Base-by-base conservation (phyloP, 2,329 filamentous ascomycete species). In the Aureobasidium sp. region DNA sequence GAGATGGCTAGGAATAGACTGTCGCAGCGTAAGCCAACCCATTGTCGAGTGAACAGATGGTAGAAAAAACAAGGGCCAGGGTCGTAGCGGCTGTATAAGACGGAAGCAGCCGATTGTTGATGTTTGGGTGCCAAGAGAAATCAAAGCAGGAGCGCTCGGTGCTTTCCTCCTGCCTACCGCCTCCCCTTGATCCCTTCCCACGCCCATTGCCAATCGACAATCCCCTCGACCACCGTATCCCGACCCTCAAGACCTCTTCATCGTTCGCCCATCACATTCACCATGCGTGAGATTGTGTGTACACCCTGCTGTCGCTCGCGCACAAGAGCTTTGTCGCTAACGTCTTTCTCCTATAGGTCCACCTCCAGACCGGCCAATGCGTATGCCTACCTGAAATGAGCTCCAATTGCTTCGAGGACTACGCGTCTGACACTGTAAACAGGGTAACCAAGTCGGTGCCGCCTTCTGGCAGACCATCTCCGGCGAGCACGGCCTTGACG, bases 391-490 rank as follows among this genome's bases (percentile, higher is more conserved):
- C 42, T 58, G 53, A 32, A 42, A 37, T 41, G 47, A 52, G 39
- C 48, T 42, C 66, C 61, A 34, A n/a, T 42, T 42, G 36, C 63
- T 59, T 61, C 26, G 39, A 7, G 58, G n/a, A 59, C 20, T 6
- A 37, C 37, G 32, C 51, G 32, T 48, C 60, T 62, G 42, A 62
- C 42, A 39, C 20, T 6, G 17, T 37, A 52, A 64, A 46, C 41
- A 97, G 93, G 94, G 94, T 87, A 99, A 99, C 89, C 94, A 99
- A 90, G 96, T 97, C 73, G 94, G 94, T 93, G 94, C 94, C 84
- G 94, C 94, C 82, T 99, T 99, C 87, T 99, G 94, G 79, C 80
- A 83, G 75, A 80, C 74, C 69, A 83, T 84, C 73, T 82, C 80
- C 66, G 81, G 81, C 73, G 81, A 84, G 85, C 94, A 99, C 80